Evolutionary conservation across 768 basidiomycete species (phyloP).

Genomic region (Boletus eberwhitei): DNA sequence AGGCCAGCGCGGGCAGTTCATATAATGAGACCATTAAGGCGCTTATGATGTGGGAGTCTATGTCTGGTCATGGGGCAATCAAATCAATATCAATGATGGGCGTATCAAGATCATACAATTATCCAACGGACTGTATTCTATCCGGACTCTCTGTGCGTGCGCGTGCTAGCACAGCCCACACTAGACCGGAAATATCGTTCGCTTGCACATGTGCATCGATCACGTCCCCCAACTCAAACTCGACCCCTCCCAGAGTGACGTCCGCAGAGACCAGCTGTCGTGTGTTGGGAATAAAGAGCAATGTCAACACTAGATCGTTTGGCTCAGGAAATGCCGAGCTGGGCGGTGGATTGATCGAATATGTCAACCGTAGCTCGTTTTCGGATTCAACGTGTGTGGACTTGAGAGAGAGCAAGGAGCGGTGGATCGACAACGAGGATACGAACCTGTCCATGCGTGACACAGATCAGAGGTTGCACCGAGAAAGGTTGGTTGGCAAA

Average conservation of each 20-base stretch:
- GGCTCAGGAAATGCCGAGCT: slow-evolving; percentile 23
- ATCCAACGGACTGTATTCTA: background rate
- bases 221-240: slow-evolving; percentile 55
- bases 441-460: slow-evolving; percentile 54
- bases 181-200: slow-evolving; percentile 62
- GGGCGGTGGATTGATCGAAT: slow-evolving; percentile 41
- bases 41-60: too few species aligned
- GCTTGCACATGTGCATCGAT: slow-evolving; percentile 60
- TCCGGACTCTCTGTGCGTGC: slow-evolving; percentile 24
- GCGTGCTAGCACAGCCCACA: slow-evolving; percentile 56
- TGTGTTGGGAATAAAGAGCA: slow-evolving; percentile 72
- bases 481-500: background rate
- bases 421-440: slow-evolving; percentile 63
- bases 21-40: too few species aligned
- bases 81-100: too few species aligned
- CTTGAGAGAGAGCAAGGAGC: slow-evolving; percentile 55
- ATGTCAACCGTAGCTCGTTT: slow-evolving; percentile 74
- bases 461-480: background rate
- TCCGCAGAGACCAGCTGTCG: slow-evolving; percentile 59
- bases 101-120: too few species aligned
- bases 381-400: slow-evolving; percentile 61
- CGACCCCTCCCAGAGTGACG: slow-evolving; percentile 50
- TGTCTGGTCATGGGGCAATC: too few species aligned
- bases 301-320: slow-evolving; percentile 45
- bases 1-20: too few species aligned